Evolutionary conservation across 768 basidiomycete genomes (phyloP), one percentile per base, ranked within the genome.

Genomic region (Scleroderma citrinum): DNA sequence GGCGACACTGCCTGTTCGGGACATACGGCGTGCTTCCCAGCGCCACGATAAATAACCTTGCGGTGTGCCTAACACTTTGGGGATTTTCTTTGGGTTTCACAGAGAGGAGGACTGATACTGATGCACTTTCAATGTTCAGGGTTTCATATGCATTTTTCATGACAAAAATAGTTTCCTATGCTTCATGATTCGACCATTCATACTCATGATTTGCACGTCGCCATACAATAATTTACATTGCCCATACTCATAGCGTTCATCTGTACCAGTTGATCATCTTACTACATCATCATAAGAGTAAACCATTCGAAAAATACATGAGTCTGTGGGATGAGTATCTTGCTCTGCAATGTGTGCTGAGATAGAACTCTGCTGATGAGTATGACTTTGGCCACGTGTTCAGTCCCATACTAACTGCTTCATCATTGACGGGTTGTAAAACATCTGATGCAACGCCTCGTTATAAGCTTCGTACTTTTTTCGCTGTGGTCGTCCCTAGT

Each of bases 401-500:
- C 19, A 12, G 19, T 20, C 11, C 2, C 5, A 3, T 19, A 7
- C 5, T 17, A 4, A 8, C 34, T 35, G 13, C 34, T 35, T 35
- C 5, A 35, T 4, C 26, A 29, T 29, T 8, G 26, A 29, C 26
- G 8, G 8, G 26, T 8, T 29, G 5, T 8, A 29, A 8, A 8
- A 29, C 26, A 8, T 29, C 24, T 23, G 8, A 66, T 58, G 64
- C 57, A 38, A 36, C 44, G 48, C 35, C 46, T 14, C 10, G 26
- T 44, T 23, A 41, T 49, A 21, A 47, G 30, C n/a, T 37, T 29
- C 16, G 31, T 57, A 34, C 49, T 66, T 14, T 34, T 62, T 20
- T 46, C 47, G 24, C 61, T 54, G 10, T 36, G 64, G 14, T 53
- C 67, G 14, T 66, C 70, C 20, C 40, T 71, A 38, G 76, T 64